Conservation (phyloP, 1,139 yeast species). For the Nakaseomyces nivariensis region DNA sequence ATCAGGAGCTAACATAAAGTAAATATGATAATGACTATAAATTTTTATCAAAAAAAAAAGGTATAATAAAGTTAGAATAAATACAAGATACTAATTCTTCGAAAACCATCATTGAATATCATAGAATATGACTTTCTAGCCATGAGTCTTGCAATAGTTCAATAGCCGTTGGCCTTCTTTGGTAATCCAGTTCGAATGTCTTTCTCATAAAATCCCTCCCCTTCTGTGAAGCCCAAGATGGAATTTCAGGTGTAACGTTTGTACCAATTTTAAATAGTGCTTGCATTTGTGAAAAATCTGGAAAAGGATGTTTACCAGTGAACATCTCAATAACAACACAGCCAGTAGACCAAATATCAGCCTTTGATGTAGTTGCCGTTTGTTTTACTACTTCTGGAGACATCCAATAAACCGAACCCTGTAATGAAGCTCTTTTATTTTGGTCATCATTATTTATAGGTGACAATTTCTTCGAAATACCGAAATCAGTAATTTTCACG, state of each 20-base stretch:
- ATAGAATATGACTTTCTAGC: conserved; percentile 21
- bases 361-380: conserved; percentile 77
- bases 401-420: conserved; percentile 97
- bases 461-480: conserved; percentile 66
- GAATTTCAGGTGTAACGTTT: conserved; percentile 64
- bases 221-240: conserved; percentile 62
- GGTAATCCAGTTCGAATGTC: conserved; percentile 68
- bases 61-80: no score
- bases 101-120: neutral
- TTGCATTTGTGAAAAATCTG: conserved; percentile 90
- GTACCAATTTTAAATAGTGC: conserved; percentile 91
- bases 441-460: conserved; percentile 24
- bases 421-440: conserved; percentile 67
- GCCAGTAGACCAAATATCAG: conserved; percentile 94
- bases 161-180: conserved; percentile 62
- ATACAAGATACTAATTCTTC: no score
- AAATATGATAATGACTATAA: no score
- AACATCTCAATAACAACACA: conserved; percentile 89
- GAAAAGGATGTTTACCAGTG: conserved; percentile 90
- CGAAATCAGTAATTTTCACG: conserved; percentile 88
- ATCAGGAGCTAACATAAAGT: no score
- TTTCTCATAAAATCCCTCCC: conserved; percentile 56
- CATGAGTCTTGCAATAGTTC: conserved; percentile 50
- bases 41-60: no score
- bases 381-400: conserved; percentile 96